Evolutionary conservation across 305 asterid species (phyloP).

Genomic region (Stenogyne calaminthoides): DNA sequence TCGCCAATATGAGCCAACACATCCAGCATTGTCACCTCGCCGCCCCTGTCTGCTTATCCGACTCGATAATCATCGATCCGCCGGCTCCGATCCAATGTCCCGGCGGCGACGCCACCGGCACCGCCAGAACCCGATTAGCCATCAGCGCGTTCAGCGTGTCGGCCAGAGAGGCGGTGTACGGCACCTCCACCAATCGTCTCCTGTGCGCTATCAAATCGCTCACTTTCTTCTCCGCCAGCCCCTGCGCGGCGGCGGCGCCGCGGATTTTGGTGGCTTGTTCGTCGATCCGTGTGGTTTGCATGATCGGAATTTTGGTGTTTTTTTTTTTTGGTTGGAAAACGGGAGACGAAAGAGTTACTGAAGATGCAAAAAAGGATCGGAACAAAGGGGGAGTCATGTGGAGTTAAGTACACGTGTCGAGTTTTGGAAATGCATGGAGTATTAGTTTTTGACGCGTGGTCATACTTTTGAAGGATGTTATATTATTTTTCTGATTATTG

Average conservation of each 20-base stretch:
- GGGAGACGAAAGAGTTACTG: background rate
- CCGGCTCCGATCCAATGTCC: conserved; percentile 99
- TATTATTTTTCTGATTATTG: no score
- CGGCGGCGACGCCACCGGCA: conserved; percentile 96
- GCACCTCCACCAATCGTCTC: conserved; percentile 81
- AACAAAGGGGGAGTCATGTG: background rate
- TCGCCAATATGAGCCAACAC: conserved; percentile 75
- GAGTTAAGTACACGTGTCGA: conserved; percentile 29
- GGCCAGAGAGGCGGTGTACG: conserved; percentile 78
- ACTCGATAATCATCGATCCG: conserved; percentile 89
- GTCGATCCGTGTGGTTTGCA: conserved; percentile 31
- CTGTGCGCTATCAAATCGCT: conserved; percentile 50
- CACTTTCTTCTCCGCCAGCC: conserved; percentile 61
- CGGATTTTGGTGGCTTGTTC: background rate
- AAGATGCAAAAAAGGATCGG: background rate
- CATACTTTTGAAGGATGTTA: background rate
- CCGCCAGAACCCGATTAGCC: conserved; percentile 70
- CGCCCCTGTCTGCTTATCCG: conserved; percentile 87
- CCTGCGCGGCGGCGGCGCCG: conserved; percentile 28
- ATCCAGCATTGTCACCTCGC: conserved; percentile 85
- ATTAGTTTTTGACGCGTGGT: conserved; percentile 6
- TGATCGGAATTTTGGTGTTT: conserved; percentile 21
- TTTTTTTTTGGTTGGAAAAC: background rate
- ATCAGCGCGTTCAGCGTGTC: conserved; percentile 75
- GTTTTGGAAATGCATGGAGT: background rate